Evolutionary conservation across 2,329 filamentous ascomycete genomes (phyloP).

Genomic region (Fusarium equiseti): DNA sequence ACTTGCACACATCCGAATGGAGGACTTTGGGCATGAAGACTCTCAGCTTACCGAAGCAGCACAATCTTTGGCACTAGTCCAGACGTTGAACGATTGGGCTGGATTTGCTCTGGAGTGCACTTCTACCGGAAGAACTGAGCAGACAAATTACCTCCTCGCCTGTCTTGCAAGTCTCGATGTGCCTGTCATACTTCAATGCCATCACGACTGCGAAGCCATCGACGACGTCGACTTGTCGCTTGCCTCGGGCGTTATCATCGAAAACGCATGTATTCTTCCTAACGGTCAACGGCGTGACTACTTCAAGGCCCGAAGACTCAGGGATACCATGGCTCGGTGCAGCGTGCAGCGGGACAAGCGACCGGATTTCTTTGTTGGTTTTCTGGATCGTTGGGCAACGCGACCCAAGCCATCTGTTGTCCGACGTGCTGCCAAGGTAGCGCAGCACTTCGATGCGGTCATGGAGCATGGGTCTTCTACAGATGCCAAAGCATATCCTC

Average conservation of each 20-base stretch:
- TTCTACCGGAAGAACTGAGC: neutral
- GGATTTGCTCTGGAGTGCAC: slow-evolving; percentile 4
- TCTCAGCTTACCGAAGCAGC: neutral
- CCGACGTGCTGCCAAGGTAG: slow-evolving; percentile 35
- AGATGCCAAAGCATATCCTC: slow-evolving; percentile 1
- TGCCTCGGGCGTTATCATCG: slow-evolving; percentile 28
- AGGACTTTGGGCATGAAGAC: neutral
- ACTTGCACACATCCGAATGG: neutral
- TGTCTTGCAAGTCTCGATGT: slow-evolving; percentile 4
- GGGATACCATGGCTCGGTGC: slow-evolving; percentile 28
- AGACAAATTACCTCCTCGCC: slow-evolving; percentile 18
- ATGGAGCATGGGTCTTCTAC: slow-evolving; percentile 31
- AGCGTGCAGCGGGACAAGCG: slow-evolving; percentile 27
- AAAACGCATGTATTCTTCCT: slow-evolving; percentile 36
- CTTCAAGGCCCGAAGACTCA: slow-evolving; percentile 24
- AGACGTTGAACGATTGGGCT: neutral
- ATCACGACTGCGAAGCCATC: slow-evolving; percentile 31
- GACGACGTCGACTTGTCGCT: slow-evolving; percentile 22
- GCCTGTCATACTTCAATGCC: slow-evolving; percentile 26
- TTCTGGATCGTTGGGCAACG: slow-evolving; percentile 29
- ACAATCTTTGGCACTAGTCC: neutral
- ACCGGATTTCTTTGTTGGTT: slow-evolving; percentile 34
- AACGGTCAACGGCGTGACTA: slow-evolving; percentile 34
- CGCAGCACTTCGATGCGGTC: slow-evolving; percentile 37
- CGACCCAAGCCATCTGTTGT: slow-evolving; percentile 26